Evolutionary conservation across 305 asterid species (phyloP), one percentile per base, ranked within the genome.

Genomic region (Caryopteris hybrid): DNA sequence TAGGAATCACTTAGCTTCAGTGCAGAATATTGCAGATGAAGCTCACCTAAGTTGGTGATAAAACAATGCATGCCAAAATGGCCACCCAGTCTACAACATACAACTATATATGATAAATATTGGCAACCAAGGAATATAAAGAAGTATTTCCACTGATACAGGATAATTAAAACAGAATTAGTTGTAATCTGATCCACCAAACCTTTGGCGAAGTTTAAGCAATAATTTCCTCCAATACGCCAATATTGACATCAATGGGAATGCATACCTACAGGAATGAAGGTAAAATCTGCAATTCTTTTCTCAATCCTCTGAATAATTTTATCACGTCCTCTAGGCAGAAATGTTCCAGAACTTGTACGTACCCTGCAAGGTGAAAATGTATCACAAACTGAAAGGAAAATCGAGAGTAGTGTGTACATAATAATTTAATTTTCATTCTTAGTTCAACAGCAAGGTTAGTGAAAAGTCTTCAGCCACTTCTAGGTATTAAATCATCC

Each of bases 261-360:
- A 68, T 66, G 78, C 96, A 57, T 87, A 94, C 99, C 99, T 50
- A 71, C 96, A 62, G 99, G 98, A 69, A 94, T 75, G 84, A 91
- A 94, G 81, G 98, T 81, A 82, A 87, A 86, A 78, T 94, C 99
- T 61, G 99, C 96, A 83, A 94, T 84, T 86, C 85, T 80, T 84
- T 94, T 86, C 88, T 94, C 97, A 56, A 91, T 91, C 64, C 54
- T 76, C 81, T 85, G 86, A 61, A 94, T 69, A 57, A 84, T 80
- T 71, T 91, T 86, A 79, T 94, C 98, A 58, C 86, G 92, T 43
- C 95, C 98, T 81, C 98, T 86, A 27, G 78, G 56, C 45, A 94
- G 95, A 81, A 94, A 94, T 68, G 95, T 94, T 73, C 98, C 99
- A 51, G 96, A 91, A 83, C 99, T 91, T 12, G 99, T 94, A 29